Percentiles rank a stretch among this genome's conserved stretches.
Evolutionary conservation across 2,329 filamentous ascomycete species (phyloP).

Genomic region (Rosellinia necatrix): DNA sequence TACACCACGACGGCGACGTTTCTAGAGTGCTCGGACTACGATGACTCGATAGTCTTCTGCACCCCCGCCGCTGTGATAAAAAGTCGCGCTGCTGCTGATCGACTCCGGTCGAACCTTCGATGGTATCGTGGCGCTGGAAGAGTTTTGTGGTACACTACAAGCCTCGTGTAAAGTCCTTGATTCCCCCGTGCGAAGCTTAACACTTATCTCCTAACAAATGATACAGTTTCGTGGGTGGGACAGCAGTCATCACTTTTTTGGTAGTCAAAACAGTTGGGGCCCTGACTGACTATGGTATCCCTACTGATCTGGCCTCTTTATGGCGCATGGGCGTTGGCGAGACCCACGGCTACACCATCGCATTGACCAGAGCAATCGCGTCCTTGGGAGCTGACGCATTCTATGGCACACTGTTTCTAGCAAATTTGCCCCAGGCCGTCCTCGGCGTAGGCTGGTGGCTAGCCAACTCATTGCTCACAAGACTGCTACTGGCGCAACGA

Average conservation of each 20-base stretch:
- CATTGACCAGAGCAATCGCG: neutral
- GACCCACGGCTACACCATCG: neutral
- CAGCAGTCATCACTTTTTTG: neutral
- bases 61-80: neutral
- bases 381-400: neutral
- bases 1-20: neutral
- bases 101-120: neutral
- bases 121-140: neutral
- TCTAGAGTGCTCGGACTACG: neutral
- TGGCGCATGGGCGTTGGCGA: slow-evolving; percentile 2
- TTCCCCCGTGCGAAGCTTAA: neutral
- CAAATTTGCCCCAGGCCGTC: neutral
- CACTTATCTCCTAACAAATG: neutral
- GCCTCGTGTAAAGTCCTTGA: neutral
- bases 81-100: neutral
- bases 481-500: neutral
- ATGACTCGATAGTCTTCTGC: neutral
- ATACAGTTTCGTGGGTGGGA: neutral
- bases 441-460: neutral
- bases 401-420: neutral
- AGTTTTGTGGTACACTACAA: neutral
- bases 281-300: neutral
- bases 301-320: neutral
- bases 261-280: neutral
- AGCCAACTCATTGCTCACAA: neutral